Evolutionary conservation across 1,284 basidiomycete genomes (phyloP).

Genomic region (Fomitopsis pinicola): DNA sequence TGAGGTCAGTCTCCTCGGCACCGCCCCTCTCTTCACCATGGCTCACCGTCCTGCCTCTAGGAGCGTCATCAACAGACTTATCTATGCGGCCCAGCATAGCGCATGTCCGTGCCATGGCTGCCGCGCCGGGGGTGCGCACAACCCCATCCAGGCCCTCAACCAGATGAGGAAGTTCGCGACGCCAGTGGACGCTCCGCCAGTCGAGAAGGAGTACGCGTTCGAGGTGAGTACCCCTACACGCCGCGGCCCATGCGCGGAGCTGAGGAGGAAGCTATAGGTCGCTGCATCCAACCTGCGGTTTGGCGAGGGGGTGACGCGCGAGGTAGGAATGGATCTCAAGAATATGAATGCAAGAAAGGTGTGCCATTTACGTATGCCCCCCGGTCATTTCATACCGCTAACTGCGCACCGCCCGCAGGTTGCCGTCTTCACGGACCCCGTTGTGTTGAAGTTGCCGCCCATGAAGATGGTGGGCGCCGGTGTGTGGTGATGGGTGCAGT

Average conservation of each 20-base stretch:
- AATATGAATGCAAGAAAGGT: slow-evolving; percentile 86
- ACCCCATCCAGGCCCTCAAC: slow-evolving; percentile 43
- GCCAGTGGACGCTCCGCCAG: slow-evolving; percentile 57
- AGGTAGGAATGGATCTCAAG: slow-evolving; percentile 93
- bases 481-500: slow-evolving; percentile 23
- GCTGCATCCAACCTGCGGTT: slow-evolving; percentile 90
- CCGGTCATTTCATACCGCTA: background rate
- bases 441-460: slow-evolving; percentile 77
- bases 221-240: slow-evolving; percentile 55
- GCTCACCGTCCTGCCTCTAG: slow-evolving; percentile 44
- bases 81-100: slow-evolving; percentile 67
- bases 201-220: slow-evolving; percentile 93
- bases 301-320: slow-evolving; percentile 84
- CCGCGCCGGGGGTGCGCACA: slow-evolving; percentile 37
- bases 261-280: slow-evolving; percentile 45
- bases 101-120: slow-evolving; percentile 76
- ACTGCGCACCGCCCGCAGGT: slow-evolving; percentile 52
- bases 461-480: slow-evolving; percentile 62
- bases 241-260: background rate
- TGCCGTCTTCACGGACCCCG: slow-evolving; percentile 91
- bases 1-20: background rate
- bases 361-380: slow-evolving; percentile 5
- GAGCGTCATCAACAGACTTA: slow-evolving; percentile 61
- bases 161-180: slow-evolving; percentile 79
- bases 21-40: slow-evolving; percentile 31